Percentiles rank a stretch among this genome's conserved stretches.
Conservation (phyloP, 2,329 filamentous ascomycete species). For the Penicillium sp. region DNA sequence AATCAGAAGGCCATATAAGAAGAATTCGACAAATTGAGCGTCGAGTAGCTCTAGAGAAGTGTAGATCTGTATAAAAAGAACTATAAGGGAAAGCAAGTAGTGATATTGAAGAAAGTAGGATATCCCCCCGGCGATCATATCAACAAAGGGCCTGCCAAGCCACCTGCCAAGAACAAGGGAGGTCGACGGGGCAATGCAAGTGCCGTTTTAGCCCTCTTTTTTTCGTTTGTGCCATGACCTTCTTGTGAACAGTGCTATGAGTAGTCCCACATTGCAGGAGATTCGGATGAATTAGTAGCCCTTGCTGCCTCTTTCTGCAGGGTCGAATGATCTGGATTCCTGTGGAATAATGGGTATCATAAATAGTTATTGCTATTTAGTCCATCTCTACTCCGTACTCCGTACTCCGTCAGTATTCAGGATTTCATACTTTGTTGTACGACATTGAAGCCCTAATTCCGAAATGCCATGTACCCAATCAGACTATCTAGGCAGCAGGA, state of each 20-base stretch:
- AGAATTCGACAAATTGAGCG: not conserved
- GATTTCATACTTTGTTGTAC: not conserved
- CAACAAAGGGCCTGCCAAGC: conserved; percentile 5
- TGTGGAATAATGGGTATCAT: not conserved
- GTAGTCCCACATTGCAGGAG: not conserved
- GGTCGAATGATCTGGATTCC: not conserved
- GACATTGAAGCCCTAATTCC: not conserved
- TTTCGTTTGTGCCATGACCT: no score
- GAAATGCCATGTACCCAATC: not conserved
- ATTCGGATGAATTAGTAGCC: not conserved
- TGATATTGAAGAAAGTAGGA: not conserved
- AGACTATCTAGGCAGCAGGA: not conserved
- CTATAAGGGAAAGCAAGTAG: not conserved
- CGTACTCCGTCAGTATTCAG: not conserved
- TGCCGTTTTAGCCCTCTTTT: no score
- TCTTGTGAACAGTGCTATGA: not conserved
- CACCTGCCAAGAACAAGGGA: not conserved
- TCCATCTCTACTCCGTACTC: not conserved
- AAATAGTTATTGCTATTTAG: not conserved
- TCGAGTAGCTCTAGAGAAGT: not conserved
- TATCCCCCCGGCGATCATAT: not conserved
- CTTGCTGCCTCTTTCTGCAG: conserved; percentile 7
- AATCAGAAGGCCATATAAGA: not conserved
- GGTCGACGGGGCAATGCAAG: conserved; percentile 3
- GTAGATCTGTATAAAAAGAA: not conserved